These are phyloP conservation scores for Metschnikowia matae DNA, from an alignment of 805 yeast genomes.

Conservation along the genomic window DNA sequence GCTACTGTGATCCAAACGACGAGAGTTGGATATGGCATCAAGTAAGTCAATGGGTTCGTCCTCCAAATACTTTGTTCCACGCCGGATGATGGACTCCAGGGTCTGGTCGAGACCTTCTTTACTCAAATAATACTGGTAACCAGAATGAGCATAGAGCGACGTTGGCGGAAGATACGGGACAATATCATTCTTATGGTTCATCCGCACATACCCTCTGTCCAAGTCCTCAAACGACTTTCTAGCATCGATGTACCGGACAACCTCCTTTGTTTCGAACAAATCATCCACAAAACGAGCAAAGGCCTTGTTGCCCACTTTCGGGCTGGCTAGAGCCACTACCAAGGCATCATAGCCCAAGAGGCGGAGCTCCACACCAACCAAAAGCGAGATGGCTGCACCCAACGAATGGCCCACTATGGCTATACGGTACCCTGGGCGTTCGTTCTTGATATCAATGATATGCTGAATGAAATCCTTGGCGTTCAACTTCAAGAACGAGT, in stretches of 20 bases:
- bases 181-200: conserved; percentile 53
- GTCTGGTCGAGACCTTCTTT: conserved; percentile 14
- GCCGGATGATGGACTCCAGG: conserved; percentile 13
- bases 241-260: conserved; percentile 19
- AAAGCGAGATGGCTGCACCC: conserved; percentile 66
- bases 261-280: conserved; percentile 38
- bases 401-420: conserved; percentile 70
- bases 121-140: conserved; percentile 41
- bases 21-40: conserved; percentile 13
- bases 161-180: conserved; percentile 61
- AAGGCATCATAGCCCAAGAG: conserved; percentile 51
- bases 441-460: conserved; percentile 29
- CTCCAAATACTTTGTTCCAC: conserved; percentile 14
- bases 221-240: conserved; percentile 18
- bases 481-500: conserved; percentile 41
- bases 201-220: conserved; percentile 39
- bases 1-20: conserved; percentile 15
- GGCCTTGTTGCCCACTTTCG: conserved; percentile 55
- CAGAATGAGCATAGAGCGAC: conserved; percentile 42
- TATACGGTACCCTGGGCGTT: conserved; percentile 46
- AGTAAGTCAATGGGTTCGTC: conserved; percentile 10
- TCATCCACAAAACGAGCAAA: conserved; percentile 51
- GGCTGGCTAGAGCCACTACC: conserved; percentile 59
- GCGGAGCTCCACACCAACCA: conserved; percentile 60
- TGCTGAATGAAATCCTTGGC: conserved; percentile 30